Percentiles rank a stretch among this genome's conserved stretches.
phyloP scores from a whole-genome alignment of 225 moss, liverwort and hornwort genomes.

The Straminergon stramineum region DNA sequence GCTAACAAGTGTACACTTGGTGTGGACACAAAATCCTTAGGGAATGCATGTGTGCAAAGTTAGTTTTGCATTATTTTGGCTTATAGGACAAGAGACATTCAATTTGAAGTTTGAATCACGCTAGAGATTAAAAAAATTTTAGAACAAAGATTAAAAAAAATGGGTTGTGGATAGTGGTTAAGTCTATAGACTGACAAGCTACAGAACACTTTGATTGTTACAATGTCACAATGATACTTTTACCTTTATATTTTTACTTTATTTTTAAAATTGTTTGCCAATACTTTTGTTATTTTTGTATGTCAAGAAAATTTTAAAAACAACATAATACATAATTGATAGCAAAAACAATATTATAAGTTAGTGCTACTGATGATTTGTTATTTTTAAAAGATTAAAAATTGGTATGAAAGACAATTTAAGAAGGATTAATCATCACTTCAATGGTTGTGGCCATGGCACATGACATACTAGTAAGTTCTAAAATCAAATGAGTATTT shows the following conservation, averaged over 20 bases:
- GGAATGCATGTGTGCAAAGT: background rate
- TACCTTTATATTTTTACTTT: no score
- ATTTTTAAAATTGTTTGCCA: no score
- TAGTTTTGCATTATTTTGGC: background rate
- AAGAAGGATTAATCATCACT: background rate
- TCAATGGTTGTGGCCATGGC: background rate
- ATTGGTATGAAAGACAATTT: background rate
- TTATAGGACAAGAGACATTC: background rate
- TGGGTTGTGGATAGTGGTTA: accelerated
- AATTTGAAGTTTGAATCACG: background rate
- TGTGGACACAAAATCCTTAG: background rate
- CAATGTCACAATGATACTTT: background rate
- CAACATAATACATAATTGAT: no score
- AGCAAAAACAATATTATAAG: background rate
- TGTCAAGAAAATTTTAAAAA: no score
- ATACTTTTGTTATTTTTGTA: no score
- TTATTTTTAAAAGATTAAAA: background rate
- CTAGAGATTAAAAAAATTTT: background rate
- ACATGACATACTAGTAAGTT: background rate
- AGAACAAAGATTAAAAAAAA: background rate
- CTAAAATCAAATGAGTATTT: background rate
- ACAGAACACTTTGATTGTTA: background rate
- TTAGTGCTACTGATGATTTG: background rate
- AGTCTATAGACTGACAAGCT: background rate
- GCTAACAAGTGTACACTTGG: accelerated